Conservation (phyloP, 768 basidiomycete species). For the Kwoniella botswanensis region DNA sequence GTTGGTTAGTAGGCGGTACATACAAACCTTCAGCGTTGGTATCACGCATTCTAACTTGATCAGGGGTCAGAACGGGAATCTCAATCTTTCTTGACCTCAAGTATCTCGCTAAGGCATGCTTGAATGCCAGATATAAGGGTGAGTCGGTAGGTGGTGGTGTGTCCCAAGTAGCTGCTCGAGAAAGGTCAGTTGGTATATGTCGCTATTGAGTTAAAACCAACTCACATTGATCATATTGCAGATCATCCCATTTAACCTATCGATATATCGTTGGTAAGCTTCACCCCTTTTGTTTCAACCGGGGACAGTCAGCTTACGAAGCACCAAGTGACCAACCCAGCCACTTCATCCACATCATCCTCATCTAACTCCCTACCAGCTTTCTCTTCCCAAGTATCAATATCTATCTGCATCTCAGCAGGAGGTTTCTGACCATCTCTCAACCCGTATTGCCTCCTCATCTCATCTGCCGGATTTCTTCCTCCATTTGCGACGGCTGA, state of each 20-base stretch:
- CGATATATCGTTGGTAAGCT: not conserved
- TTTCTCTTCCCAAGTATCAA: conserved; percentile 68
- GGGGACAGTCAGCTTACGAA: conserved; percentile 54
- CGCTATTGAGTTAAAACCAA: conserved; percentile 15
- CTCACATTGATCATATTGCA: conserved; percentile 90
- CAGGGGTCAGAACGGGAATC: conserved; percentile 63
- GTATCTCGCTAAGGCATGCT: conserved; percentile 70
- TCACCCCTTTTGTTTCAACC: not conserved
- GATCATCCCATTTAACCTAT: conserved; percentile 86
- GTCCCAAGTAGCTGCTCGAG: conserved; percentile 80
- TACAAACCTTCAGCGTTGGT: conserved; percentile 54
- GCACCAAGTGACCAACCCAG: conserved; percentile 68
- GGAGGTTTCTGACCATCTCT: conserved; percentile 70
- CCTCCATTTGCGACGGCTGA: not conserved
- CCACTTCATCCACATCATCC: conserved; percentile 63
- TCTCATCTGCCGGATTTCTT: conserved; percentile 39
- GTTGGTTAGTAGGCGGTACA: conserved; percentile 64
- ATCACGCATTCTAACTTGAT: conserved; percentile 47
- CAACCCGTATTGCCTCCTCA: conserved; percentile 16
- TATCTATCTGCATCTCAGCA: conserved; percentile 64
- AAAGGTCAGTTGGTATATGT: conserved; percentile 3
- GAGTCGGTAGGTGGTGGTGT: conserved; percentile 73
- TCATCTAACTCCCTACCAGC: conserved; percentile 60
- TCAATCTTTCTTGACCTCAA: conserved; percentile 68
- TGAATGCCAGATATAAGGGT: conserved; percentile 68